These are phyloP conservation scores for Sporodiniella umbellata DNA, from an alignment of 371 early-diverging fungal species.

Conservation along the genomic window DNA sequence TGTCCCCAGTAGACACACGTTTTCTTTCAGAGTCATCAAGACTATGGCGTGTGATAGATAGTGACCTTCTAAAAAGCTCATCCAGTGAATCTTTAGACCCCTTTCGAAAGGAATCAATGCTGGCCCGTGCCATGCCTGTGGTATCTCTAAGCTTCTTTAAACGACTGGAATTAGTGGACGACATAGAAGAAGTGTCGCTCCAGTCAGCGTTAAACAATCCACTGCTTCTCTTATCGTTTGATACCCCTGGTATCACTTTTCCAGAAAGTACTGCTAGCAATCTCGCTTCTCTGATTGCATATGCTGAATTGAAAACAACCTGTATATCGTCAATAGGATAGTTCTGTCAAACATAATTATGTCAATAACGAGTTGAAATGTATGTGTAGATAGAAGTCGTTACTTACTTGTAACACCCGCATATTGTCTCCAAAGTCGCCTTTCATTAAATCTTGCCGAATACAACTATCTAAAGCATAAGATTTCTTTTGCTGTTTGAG, in stretches of 20 bases:
- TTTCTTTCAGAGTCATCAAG: constrained; percentile 24
- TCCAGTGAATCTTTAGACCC: constrained; percentile 44
- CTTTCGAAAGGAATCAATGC: constrained; percentile 37
- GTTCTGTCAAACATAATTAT: constrained; percentile 20
- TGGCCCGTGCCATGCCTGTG: constrained; percentile 38
- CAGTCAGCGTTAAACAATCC: constrained; percentile 25
- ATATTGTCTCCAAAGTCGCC: constrained; percentile 68
- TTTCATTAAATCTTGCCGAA: constrained; percentile 53
- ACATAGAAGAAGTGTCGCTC: constrained; percentile 45
- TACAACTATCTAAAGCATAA: constrained; percentile 35
- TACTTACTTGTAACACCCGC: constrained; percentile 59
- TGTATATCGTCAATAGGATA: constrained; percentile 54
- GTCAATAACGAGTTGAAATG: no score
- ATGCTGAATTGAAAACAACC: constrained; percentile 36
- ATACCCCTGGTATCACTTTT: constrained; percentile 34
- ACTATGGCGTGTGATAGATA: constrained; percentile 12
- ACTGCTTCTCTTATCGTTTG: constrained; percentile 31
- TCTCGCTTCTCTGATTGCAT: constrained; percentile 39
- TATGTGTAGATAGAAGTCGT: no score
- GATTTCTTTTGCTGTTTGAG: constrained; percentile 2
- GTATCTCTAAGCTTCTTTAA: constrained; percentile 38
- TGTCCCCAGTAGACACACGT: constrained; percentile 36
- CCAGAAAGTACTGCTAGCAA: constrained; percentile 26
- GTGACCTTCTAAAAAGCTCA: constrained; percentile 32
- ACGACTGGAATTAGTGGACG: constrained; percentile 34